These are phyloP conservation scores for Helichrysum umbraculigerum DNA, from an alignment of 129 eudicot species.

Conservation along the genomic window DNA sequence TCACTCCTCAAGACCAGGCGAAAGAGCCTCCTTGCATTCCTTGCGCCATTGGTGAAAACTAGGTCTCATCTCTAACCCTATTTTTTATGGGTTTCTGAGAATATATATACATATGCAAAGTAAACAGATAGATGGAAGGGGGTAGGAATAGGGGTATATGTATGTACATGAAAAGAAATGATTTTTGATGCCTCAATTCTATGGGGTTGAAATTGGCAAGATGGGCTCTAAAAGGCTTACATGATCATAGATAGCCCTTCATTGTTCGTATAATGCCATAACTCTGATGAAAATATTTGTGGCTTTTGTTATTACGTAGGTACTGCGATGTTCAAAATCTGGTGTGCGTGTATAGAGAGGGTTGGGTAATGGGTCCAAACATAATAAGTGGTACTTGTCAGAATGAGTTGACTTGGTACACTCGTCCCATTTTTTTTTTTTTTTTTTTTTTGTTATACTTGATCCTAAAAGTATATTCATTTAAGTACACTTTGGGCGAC, in stretches of 20 bases:
- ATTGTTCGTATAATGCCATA: slow-evolving; percentile 21
- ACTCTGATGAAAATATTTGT: slow-evolving; percentile 11
- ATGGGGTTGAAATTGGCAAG: slow-evolving; percentile 4
- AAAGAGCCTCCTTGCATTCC: slow-evolving; percentile 87
- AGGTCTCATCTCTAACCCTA: slow-evolving; percentile 19
- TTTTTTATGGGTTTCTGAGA: slow-evolving; percentile 2
- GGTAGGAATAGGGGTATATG: neutral
- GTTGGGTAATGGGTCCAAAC: neutral
- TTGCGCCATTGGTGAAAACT: slow-evolving; percentile 64
- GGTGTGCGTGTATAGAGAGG: neutral
- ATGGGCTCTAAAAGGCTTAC: slow-evolving; percentile 10
- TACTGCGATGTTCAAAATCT: neutral
- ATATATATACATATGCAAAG: neutral
- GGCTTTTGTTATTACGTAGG: slow-evolving; percentile 3
- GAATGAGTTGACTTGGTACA: neutral
- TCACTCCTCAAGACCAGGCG: slow-evolving; percentile 62
- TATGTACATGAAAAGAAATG: slow-evolving; percentile 12
- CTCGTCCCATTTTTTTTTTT: neutral
- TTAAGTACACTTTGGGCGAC: too few relatives aligned
- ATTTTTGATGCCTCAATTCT: slow-evolving; percentile 12
- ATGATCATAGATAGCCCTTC: slow-evolving; percentile 28
- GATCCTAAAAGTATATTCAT: too few relatives aligned
- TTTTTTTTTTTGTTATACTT: too few relatives aligned
- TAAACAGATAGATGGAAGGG: neutral
- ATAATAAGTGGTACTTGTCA: neutral